These are phyloP conservation scores for Cornus controversa DNA, from an alignment of 148 eudicot species.

Conservation along the genomic window DNA sequence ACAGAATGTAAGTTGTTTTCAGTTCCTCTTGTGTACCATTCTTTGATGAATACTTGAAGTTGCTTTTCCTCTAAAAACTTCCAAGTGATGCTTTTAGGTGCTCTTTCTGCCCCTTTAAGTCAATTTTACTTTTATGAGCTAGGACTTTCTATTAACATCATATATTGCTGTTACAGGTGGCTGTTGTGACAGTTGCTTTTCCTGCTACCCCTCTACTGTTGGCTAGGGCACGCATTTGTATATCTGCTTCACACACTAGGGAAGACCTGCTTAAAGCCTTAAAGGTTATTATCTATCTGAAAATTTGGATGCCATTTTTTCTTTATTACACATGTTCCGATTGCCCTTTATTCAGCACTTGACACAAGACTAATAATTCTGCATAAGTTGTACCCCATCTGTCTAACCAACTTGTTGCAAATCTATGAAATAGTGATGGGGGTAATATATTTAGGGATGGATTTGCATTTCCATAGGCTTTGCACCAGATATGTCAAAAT, in stretches of 20 bases:
- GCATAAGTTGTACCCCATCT: neutral
- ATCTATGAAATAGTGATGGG: neutral
- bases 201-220: slow-evolving; percentile 90
- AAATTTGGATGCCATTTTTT: neutral
- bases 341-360: neutral
- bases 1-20: slow-evolving; percentile 55
- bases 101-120: neutral
- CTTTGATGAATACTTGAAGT: neutral
- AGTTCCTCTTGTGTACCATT: neutral
- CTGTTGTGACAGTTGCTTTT: slow-evolving; percentile 88
- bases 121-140: neutral
- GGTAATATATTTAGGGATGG: neutral
- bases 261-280: slow-evolving; percentile 78
- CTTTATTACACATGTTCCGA: neutral
- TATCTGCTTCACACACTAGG: slow-evolving; percentile 88
- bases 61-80: neutral
- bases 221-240: slow-evolving; percentile 90
- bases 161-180: slow-evolving; percentile 45
- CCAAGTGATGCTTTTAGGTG: neutral
- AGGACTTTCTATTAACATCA: neutral
- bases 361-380: neutral
- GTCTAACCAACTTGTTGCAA: neutral
- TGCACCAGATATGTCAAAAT: neutral
- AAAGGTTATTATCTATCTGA: slow-evolving; percentile 44
- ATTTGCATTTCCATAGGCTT: neutral